Conservation (phyloP, 495 filamentous ascomycete species). For the Parathielavia hyrcaniae region DNA sequence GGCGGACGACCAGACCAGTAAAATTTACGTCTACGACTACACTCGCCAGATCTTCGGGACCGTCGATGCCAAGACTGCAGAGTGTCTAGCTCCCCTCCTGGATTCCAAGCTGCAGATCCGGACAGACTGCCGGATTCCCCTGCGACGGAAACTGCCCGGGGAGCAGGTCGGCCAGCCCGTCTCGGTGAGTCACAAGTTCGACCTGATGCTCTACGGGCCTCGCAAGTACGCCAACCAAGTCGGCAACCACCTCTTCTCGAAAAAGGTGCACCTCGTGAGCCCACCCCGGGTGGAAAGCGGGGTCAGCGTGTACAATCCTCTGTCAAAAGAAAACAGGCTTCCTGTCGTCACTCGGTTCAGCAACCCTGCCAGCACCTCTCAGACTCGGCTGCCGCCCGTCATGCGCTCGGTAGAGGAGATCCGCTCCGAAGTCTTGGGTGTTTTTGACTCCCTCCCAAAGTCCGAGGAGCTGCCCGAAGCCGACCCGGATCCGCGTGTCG, state of each 20-base stretch:
- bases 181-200: conserved; percentile 50
- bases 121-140: conserved; percentile 59
- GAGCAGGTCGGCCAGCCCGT: conserved; percentile 51
- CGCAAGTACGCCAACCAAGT: conserved; percentile 55
- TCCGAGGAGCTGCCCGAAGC: conserved; percentile 70
- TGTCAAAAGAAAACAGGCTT: conserved; percentile 42
- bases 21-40: conserved; percentile 65
- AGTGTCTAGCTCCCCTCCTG: conserved; percentile 62
- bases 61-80: conserved; percentile 63
- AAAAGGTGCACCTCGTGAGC: conserved; percentile 57
- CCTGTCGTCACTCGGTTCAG: conserved; percentile 23
- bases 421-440: conserved; percentile 70
- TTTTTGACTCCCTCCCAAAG: conserved; percentile 76
- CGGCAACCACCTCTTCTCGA: conserved; percentile 58
- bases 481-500: conserved; percentile 56
- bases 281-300: conserved; percentile 59
- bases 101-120: conserved; percentile 57
- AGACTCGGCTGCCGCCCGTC: conserved; percentile 23
- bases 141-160: conserved; percentile 48
- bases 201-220: conserved; percentile 76
- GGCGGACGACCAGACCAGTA: conserved; percentile 44
- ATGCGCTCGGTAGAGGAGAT: conserved; percentile 74
- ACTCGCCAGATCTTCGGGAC: conserved; percentile 63
- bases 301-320: conserved; percentile 61
- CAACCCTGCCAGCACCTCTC: conserved; percentile 9